Evolutionary conservation across 495 filamentous ascomycete species (phyloP), one percentile per base, ranked within the genome.

Genomic region (Aspergillus panamensis): DNA sequence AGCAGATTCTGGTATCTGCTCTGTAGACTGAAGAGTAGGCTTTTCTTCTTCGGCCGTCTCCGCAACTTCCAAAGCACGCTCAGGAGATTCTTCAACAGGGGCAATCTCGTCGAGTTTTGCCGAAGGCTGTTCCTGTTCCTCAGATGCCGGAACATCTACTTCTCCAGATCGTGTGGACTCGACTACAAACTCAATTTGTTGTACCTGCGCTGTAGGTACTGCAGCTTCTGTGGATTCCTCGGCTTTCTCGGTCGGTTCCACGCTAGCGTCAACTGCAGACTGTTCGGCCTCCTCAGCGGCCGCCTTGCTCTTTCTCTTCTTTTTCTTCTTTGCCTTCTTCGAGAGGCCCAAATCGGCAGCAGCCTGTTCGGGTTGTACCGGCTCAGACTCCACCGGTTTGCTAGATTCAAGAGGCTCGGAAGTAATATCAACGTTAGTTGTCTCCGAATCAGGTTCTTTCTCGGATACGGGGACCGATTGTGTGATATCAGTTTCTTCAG

Each of bases 271-370:
- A 40, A 17, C 8, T 4, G 10, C 17, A 14, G 37, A 31, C n/a
- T 54, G 19, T 31, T 6, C 32, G 32, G 50, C 30, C 16, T 43
- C 35, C 19, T 61, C 6, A 60, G 44, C 32, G 20, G 57, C 55
- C 7, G 55, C 65, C 57, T 72, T 70, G 21, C 52, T 57, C 65
- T 72, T 72, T 50, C 69, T 73, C 57, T 73, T 71, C 62, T 73
- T 73, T 51, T 68, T 70, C 55, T 73, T 71, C 58, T 73, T 71
- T 13, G 68, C 63, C 42, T 76, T 76, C 57, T 75, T 77, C 8
- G 64, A 58, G 37, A 57, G 51, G 10, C 60, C 61, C 8, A 54
- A 32, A 14, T 65, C 60, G 12, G 57, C 47, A 1, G 43, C 7
- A 33, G 53, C 12, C 14, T 66, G 58, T 21, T 64, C 42, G 42